Percentiles rank a stretch among this genome's conserved stretches.
Conservation (phyloP, 1,284 basidiomycete genomes). For the Porogramme epimiltina region DNA sequence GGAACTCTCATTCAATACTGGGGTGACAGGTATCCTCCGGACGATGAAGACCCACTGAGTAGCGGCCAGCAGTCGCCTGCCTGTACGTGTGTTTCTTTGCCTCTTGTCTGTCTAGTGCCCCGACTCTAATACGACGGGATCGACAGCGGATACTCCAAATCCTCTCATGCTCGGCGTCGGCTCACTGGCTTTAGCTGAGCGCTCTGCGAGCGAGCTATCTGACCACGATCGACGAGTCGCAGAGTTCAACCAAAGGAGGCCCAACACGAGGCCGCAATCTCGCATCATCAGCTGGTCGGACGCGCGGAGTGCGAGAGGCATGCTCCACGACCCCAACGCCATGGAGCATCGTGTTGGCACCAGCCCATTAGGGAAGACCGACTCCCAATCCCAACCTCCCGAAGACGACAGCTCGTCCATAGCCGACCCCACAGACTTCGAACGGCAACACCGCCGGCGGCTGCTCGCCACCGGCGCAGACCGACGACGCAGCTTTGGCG, state of each 20-base stretch:
- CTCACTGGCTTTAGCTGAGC: slow-evolving; percentile 35
- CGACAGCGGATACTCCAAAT: slow-evolving; percentile 40
- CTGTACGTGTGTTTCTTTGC: slow-evolving; percentile 42
- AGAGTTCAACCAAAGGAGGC: slow-evolving; percentile 49
- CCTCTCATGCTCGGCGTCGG: slow-evolving; percentile 43
- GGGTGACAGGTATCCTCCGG: slow-evolving; percentile 37
- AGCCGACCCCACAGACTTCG: slow-evolving; percentile 16
- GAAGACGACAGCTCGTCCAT: slow-evolving; percentile 18
- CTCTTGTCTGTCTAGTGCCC: slow-evolving; percentile 1
- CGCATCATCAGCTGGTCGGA: slow-evolving; percentile 57
- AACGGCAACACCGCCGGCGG: slow-evolving; percentile 16
- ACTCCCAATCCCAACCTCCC: slow-evolving; percentile 1
- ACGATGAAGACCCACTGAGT: slow-evolving; percentile 67
- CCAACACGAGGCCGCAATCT: slow-evolving; percentile 33
- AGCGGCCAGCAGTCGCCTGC: slow-evolving; percentile 74
- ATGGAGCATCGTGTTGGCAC: slow-evolving; percentile 11
- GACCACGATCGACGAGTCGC: slow-evolving; percentile 47
- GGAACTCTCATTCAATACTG: not conserved
- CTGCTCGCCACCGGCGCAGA: slow-evolving; percentile 15
- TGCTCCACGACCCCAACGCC: slow-evolving; percentile 25
- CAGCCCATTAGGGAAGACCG: slow-evolving; percentile 11
- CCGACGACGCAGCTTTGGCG: slow-evolving; percentile 65
- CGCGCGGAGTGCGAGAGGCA: slow-evolving; percentile 43
- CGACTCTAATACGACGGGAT: too few relatives aligned
- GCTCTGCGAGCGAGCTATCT: slow-evolving; percentile 44